These are phyloP conservation scores for Limtongia smithiae DNA, from an alignment of 805 yeast species.

Conservation along the genomic window DNA sequence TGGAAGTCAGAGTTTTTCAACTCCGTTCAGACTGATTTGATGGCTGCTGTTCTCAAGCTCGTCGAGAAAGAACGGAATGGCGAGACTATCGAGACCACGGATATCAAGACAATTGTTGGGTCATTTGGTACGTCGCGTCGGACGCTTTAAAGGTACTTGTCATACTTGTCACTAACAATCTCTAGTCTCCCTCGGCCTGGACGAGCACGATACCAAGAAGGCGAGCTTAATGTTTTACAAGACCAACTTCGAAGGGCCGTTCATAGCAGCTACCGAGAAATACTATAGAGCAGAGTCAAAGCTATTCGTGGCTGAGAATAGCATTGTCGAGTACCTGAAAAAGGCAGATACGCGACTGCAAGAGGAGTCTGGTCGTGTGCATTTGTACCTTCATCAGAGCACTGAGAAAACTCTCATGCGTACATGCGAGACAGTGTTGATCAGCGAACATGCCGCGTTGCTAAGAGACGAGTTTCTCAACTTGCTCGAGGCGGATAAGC, in stretches of 20 bases:
- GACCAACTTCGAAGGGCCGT: slow-evolving; percentile 71
- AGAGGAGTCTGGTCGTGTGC: slow-evolving; percentile 78
- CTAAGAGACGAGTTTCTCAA: slow-evolving; percentile 73
- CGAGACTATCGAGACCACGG: slow-evolving; percentile 62
- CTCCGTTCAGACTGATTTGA: slow-evolving; percentile 55
- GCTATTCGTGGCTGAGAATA: slow-evolving; percentile 62
- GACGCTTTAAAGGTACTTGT: not conserved
- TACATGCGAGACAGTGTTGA: slow-evolving; percentile 69
- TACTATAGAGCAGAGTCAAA: slow-evolving; percentile 69
- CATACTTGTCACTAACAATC: not conserved
- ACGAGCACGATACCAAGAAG: slow-evolving; percentile 82
- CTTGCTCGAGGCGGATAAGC: slow-evolving; percentile 70
- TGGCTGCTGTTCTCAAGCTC: slow-evolving; percentile 68
- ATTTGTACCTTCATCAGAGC: slow-evolving; percentile 77
- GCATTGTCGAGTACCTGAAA: slow-evolving; percentile 85
- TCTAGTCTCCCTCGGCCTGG: slow-evolving; percentile 77
- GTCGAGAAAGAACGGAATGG: slow-evolving; percentile 78
- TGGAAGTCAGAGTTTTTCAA: slow-evolving; percentile 86
- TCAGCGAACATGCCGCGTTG: slow-evolving; percentile 69
- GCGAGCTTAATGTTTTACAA: slow-evolving; percentile 78
- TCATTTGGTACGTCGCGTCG: slow-evolving; percentile 49
- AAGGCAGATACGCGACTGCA: slow-evolving; percentile 78
- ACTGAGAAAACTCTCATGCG: slow-evolving; percentile 75
- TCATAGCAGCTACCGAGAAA: slow-evolving; percentile 53
- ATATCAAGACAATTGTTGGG: slow-evolving; percentile 69